Evolutionary conservation across 345 rosid species (phyloP).

Genomic region (Atalantia buxifolia): DNA sequence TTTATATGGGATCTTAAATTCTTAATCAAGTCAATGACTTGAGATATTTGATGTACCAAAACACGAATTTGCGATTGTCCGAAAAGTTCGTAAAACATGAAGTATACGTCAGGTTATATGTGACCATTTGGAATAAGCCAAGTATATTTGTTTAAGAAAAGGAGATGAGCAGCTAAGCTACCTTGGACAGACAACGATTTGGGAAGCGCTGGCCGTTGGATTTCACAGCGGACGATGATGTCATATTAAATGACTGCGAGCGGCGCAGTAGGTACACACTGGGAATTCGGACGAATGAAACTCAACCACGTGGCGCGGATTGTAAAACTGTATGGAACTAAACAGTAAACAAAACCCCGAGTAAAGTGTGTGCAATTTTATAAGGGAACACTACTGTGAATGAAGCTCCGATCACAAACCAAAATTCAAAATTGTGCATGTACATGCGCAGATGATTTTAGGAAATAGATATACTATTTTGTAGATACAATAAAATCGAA

Average conservation of each 20-base stretch:
- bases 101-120: neutral
- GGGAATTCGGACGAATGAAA: neutral
- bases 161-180: slow-evolving; percentile 7
- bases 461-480: too few relatives aligned
- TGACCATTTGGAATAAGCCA: neutral
- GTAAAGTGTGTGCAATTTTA: too few relatives aligned
- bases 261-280: neutral
- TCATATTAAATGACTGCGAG: neutral
- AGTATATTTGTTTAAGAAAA: neutral
- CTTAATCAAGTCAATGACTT: too few relatives aligned
- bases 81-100: neutral
- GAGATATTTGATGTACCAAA: neutral
- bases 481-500: too few relatives aligned
- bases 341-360: neutral
- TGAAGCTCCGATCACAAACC: too few relatives aligned
- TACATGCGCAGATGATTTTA: too few relatives aligned
- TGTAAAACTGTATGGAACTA: neutral
- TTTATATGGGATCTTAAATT: too few relatives aligned
- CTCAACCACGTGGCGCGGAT: neutral
- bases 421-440: too few relatives aligned
- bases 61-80: neutral
- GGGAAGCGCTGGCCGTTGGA: slow-evolving; percentile 5
- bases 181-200: neutral
- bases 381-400: too few relatives aligned
- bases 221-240: neutral